Base-by-base conservation (phyloP, 306 rosid species). In the Senna siamea region DNA sequence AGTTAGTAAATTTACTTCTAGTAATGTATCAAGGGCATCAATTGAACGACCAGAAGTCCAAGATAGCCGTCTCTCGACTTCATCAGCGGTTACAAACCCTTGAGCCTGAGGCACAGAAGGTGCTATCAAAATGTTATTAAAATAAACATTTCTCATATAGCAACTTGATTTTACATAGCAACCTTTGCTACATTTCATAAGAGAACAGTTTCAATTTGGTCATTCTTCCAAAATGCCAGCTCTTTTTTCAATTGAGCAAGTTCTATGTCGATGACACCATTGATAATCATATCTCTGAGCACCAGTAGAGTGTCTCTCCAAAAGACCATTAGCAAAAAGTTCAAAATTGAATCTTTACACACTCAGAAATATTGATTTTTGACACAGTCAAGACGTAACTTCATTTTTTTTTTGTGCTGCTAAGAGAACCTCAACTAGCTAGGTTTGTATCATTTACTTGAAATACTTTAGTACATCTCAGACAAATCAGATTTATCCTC, bases 11-110 rank as follows among this genome's bases (percentile, higher is more conserved):
- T 90, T 81, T 84, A 92, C 99, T 12, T 94, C 90, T 12, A 94
- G 82, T 67, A 94, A 84, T 53, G 95, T 94, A 48, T 94, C 99
- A 6, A 94, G 92, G 58, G 97, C 92, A 83, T 94, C 99, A 23
- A 82, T 85, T 67, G 96, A 95, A 55, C 90, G 97, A 2, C 99
- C 96, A 0, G 90, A 78, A 20, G 93, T 87, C 99, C 99, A 94
- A 54, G 95, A 92, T 26, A 89, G 81, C 60, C 88, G 86, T 66
- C 87, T 87, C 81, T 92, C 97, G 22, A 89, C 96, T 83, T 92
- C 97, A 38, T 75, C 76, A 4, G 89, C 92, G 12, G 96, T 89
- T 65, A 92, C 96, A 82, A 85, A 94, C 65, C 97, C 99, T 87
- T 89, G 92, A 75, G 86, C 91, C 99, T 92, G 82, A 63, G 58